phyloP scores from a whole-genome alignment of 139 green algal species.

The Chlamydomonas sp. region DNA sequence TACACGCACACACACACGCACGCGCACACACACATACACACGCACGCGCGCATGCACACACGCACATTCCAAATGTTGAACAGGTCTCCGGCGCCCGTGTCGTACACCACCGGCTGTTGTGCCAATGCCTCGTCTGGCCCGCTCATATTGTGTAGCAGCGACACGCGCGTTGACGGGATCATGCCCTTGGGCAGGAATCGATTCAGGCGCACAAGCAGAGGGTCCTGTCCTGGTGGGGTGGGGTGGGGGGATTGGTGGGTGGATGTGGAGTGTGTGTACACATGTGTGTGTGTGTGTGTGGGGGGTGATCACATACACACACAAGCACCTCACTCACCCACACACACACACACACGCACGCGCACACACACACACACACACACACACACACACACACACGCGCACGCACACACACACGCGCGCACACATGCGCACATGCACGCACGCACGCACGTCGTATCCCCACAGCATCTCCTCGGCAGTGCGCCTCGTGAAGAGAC shows the following conservation, averaged over 20 bases:
- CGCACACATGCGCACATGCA: background rate
- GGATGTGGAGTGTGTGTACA: background rate
- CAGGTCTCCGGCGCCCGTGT: conserved; percentile 5
- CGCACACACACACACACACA: too few relatives aligned
- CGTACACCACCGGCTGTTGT: background rate
- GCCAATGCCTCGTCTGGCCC: conserved; percentile 8
- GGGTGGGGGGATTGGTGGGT: background rate
- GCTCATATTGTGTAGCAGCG: conserved; percentile 24
- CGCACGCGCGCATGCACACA: background rate
- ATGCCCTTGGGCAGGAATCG: conserved; percentile 15
- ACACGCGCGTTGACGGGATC: background rate
- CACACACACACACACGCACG: too few relatives aligned
- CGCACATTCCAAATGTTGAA: conserved; percentile 17
- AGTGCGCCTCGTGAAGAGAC: conserved; percentile 22
- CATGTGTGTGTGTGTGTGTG: too few relatives aligned
- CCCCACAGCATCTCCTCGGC: conserved; percentile 26
- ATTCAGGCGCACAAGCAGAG: conserved; percentile 19
- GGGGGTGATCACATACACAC: too few relatives aligned
- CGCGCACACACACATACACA: background rate
- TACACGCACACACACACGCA: too few relatives aligned
- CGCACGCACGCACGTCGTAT: conserved; percentile 23
- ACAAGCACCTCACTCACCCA: too few relatives aligned
- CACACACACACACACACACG: too few relatives aligned
- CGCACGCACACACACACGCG: too few relatives aligned
- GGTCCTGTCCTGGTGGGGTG: conserved; percentile 16